Evolutionary conservation across 2,329 filamentous ascomycete species (phyloP).

Genomic region (Dactylella cylindrospora): DNA sequence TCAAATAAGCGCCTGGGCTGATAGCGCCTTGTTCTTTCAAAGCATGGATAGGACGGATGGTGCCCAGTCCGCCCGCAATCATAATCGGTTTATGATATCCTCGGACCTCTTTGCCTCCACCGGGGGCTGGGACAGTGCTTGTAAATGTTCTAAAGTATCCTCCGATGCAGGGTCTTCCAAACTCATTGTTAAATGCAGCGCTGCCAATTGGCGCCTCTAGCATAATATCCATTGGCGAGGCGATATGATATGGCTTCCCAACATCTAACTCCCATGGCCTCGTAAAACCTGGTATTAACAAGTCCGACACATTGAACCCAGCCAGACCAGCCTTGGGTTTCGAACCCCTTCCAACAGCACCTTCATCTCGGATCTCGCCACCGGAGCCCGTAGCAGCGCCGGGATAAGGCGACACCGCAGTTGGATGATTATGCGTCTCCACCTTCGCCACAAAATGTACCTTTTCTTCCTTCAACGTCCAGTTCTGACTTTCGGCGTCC

Average conservation of each 20-base stretch:
- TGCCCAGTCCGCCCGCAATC: conserved; percentile 94
- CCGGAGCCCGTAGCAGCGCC: conserved; percentile 94
- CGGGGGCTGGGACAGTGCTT: conserved; percentile 63
- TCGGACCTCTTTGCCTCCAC: conserved; percentile 68
- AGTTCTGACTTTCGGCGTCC: conserved; percentile 79
- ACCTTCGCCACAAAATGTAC: conserved; percentile 91
- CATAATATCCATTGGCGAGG: conserved; percentile 95
- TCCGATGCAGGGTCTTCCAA: conserved; percentile 82
- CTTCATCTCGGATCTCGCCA: conserved; percentile 93
- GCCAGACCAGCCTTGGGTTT: conserved; percentile 87
- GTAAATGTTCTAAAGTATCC: conserved; percentile 92
- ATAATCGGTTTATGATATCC: conserved; percentile 99
- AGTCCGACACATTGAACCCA: conserved; percentile 93
- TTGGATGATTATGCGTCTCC: conserved; percentile 97
- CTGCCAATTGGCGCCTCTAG: conserved; percentile 93
- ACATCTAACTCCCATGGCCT: conserved; percentile 90
- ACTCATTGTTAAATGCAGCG: conserved; percentile 96
- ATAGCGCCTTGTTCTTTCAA: conserved; percentile 80
- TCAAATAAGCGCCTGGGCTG: conserved; percentile 80
- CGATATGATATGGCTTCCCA: conserved; percentile 86
- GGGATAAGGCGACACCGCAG: conserved; percentile 88
- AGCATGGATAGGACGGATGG: conserved; percentile 84
- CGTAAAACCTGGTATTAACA: conserved; percentile 78
- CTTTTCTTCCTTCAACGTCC: conserved; percentile 80
- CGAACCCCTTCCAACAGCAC: conserved; percentile 88